Conservation (phyloP, 2,329 filamentous ascomycete genomes). For the Paraconiothyrium brasiliense region DNA sequence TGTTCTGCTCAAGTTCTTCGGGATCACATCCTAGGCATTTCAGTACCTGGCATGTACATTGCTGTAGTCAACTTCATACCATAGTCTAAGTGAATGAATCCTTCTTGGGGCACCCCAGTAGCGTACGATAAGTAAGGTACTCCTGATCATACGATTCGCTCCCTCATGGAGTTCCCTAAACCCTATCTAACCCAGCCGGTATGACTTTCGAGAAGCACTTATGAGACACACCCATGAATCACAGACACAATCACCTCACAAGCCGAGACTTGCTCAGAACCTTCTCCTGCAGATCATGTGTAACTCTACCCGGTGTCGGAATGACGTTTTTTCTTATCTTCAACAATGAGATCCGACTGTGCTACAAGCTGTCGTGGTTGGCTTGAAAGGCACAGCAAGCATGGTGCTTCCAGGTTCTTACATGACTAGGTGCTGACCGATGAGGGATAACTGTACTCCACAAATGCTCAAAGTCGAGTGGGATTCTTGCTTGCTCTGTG, state of each 20-base stretch:
- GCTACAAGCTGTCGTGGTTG: no score
- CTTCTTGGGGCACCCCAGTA: not conserved
- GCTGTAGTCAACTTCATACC: not conserved
- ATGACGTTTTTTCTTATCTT: not conserved
- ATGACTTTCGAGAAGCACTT: not conserved
- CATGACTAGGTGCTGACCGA: no score
- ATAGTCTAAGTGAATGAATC: not conserved
- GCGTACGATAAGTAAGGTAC: not conserved
- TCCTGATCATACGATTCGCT: not conserved
- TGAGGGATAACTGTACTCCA: no score
- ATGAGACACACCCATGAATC: no score
- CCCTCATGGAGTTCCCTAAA: not conserved
- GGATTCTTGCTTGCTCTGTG: no score
- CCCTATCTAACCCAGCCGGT: not conserved
- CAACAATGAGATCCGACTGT: no score
- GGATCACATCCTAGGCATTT: not conserved
- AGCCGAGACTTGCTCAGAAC: not conserved
- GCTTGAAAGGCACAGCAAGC: no score
- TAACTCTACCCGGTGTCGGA: no score
- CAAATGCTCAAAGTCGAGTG: no score
- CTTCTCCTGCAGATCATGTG: not conserved
- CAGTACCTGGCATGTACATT: not conserved
- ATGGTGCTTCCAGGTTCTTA: no score
- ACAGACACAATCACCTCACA: no score
- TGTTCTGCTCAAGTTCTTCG: constrained; percentile 30